These are phyloP conservation scores for Echeveria elegans DNA, from an alignment of 164 flowering plant genomes.

Conservation along the genomic window DNA sequence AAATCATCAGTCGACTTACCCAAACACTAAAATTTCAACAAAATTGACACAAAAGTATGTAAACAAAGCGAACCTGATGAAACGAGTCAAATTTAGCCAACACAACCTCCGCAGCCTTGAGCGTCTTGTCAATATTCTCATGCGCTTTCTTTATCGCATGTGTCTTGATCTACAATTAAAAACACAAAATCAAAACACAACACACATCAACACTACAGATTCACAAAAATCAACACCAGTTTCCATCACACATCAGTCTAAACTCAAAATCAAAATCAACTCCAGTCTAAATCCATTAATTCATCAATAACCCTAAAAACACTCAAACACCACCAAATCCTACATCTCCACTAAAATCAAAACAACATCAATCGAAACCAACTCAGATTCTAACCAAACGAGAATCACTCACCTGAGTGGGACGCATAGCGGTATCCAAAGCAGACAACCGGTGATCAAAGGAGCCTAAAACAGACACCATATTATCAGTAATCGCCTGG, in stretches of 20 bases:
- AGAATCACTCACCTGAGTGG: conserved; percentile 44
- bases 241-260: background rate
- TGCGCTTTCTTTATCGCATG: conserved; percentile 80
- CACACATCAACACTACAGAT: no score
- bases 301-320: background rate
- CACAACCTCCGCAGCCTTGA: conserved; percentile 83
- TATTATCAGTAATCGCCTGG: conserved; percentile 48
- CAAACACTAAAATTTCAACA: background rate
- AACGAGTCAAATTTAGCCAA: conserved; percentile 66
- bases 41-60: background rate
- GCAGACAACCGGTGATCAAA: conserved; percentile 70
- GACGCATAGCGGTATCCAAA: conserved; percentile 69
- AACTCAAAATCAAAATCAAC: no score
- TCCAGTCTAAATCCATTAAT: no score
- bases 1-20: background rate
- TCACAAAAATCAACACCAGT: background rate
- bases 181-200: background rate
- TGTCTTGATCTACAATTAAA: conserved; percentile 49
- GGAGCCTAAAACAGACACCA: conserved; percentile 59
- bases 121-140: conserved; percentile 82
- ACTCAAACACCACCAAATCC: background rate
- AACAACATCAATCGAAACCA: background rate
- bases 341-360: no score
- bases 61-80: conserved; percentile 44
- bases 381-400: background rate